Evolutionary conservation across 495 filamentous ascomycete species (phyloP), one percentile per base, ranked within the genome.

Genomic region (Aspergillus biplanus): DNA sequence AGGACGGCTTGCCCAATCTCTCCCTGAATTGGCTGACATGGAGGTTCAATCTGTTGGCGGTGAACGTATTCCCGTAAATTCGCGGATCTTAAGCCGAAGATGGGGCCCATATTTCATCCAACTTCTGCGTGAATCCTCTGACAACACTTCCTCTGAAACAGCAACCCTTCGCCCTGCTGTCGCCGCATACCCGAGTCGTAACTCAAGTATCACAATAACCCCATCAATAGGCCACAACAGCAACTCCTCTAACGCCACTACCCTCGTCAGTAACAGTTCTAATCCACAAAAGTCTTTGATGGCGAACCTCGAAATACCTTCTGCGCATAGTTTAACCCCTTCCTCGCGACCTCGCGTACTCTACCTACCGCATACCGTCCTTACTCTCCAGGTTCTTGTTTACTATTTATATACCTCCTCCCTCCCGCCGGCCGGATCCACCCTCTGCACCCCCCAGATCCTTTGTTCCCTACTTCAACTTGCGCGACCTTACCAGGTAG

Each of bases 91-190:
- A 2, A 88, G 91, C 16, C 85, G 92, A 33, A 82, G 95, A 63
- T 99, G 95, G 95, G 95, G 95, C 0, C 92, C 92, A 3, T 98
- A 94, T 68, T 98, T 99, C 71, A 90, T 94, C 48, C 92, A 96
- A 63, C 83, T 97, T 3, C 83, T 98, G 7, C 86, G 88, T 31
- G 92, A 96, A 73, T 90, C 89, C 15, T 82, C 78, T 3, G 81
- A 83, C 52, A 72, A 67, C 12, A 75, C 75, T 0, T 70, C 77
- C 44, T 73, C 75, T 27, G 85, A 86, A 27, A 74, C 78, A 0
- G 82, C 78, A 12, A 87, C 85, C 13, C 77, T 89, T 21, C 80
- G 85, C 15, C 77, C 84, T 4, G 68, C 71, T 15, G 39, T 69
- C 21, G 68, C 67, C 13, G 71, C 73, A 39, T 73, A 78, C 52